Evolutionary conservation across 23 red algal species (phyloP), one percentile per base, ranked within the genome.

Genomic region (Chondrus crispus): DNA sequence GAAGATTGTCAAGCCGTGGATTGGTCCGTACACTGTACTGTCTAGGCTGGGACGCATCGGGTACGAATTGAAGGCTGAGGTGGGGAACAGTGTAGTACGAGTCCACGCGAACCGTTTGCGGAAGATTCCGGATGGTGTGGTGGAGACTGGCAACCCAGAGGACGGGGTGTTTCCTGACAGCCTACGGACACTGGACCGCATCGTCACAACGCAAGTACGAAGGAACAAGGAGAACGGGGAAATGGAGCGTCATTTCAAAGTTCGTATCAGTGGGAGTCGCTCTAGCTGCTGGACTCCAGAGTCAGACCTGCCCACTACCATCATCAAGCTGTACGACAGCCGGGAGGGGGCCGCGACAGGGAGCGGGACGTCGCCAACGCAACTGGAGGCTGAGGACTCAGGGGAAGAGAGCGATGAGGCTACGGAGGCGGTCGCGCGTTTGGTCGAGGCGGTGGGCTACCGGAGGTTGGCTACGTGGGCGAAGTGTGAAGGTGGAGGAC

Each of bases 101-200:
- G 40, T 38, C 24, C 78, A 83, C 78, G 78, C 51, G 26, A 83
- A 83, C 41, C 40, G 78, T 20, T 28, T 83, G 78, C 10, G 51
- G 40, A 60, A 6, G 29, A 60, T 62, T 53, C 24, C 24, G 40
- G 52, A 83, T 16, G 12, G 29, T 35, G 46, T 60, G 9, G 46
- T 19, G 13, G 16, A 53, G 40, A 60, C 51, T 11, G 2, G 46
- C 8, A 22, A 83, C 26, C 78, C 78, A 1, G 78, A n/a, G 12
- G 78, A 53, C 2, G 10, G 46, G 24, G 0, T 83, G 46, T 83
- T 53, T 26, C 2, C 78, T 0, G 78, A 83, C 24, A 35, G 26
- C 20, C 43, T 77, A 48, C 12, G 71, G 13, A 77, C 20, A 10
- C 11, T 77, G 44, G 43, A 77, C 9, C 32, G 43, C 32, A 77